Base-by-base conservation (phyloP, 495 filamentous ascomycete genomes). In the Penicillium odoratum region DNA sequence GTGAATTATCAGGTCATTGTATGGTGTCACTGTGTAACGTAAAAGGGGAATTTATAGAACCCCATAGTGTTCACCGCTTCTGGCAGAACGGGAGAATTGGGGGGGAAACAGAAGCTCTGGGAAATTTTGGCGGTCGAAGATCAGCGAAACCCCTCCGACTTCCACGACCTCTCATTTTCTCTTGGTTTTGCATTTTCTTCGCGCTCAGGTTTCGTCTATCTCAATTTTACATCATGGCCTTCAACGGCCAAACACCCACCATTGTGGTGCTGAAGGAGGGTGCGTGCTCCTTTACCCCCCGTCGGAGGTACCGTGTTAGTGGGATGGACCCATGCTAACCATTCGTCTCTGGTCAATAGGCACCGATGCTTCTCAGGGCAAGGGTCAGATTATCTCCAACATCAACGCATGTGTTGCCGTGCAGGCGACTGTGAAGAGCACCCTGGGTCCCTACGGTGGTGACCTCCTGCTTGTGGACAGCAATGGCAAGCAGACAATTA, bases 321-420 rank as follows among this genome's bases (percentile, higher is more conserved):
- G 67, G 62, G 67, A 69, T 68, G 51, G 28, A 31, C 46, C 53
- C 38, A 50, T 60, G 62, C 65, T 69, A 61, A 67, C 56, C 47
- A 61, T 54, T 61, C 38, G 55, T 44, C 58, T 9, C 38, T 61
- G 59, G 49, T 36, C 66, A 30, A 61, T 65, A 97, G 94, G 94
- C 61, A 98, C 94, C 75, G 94, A 98, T 77, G 83, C 92, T 58
- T 97, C 94, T 21, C 94, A 98, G 75, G 94, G 94, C 63, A 93
- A 93, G 73, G 93, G 93, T 54, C 94, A 98, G 79, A 89, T 98
- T 65, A 83, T 98, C 69, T 96, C 93, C 52, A 98, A 98, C 75
- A 98, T 98, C 78, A 97, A 96, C 79, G 94, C 93, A 60, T 98
- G 94, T 76, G 81, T 96, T 66, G 93, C 93, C n/a, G 93, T 98